Conservation (phyloP, 495 filamentous ascomycete genomes). For the Cairneyella variabilis region DNA sequence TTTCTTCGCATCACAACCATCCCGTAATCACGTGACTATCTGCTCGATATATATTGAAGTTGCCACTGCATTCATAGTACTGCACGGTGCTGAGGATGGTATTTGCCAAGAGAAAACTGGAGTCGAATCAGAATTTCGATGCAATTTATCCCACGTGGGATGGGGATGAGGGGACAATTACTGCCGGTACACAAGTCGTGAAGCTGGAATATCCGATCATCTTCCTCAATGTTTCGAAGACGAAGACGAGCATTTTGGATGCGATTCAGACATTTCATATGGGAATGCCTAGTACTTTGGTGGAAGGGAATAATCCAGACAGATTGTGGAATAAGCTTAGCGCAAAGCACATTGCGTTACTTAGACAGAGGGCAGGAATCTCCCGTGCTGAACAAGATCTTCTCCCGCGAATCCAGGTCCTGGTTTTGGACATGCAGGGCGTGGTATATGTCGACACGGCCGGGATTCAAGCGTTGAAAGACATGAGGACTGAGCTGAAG, state of each 20-base stretch:
- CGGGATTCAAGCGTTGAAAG: slow-evolving; percentile 28
- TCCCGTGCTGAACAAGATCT: not conserved
- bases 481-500: slow-evolving; percentile 29
- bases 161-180: not conserved
- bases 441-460: slow-evolving; percentile 32
- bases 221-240: not conserved
- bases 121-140: not conserved
- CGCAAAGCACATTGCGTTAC: not conserved
- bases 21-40: too few species aligned
- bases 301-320: not conserved
- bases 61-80: slow-evolving; percentile 33
- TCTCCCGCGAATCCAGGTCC: not conserved
- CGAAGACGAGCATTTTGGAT: not conserved
- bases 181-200: not conserved
- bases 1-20: too few species aligned
- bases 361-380: not conserved
- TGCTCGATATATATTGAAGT: too few species aligned
- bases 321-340: not conserved
- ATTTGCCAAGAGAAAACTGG: not conserved
- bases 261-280: not conserved
- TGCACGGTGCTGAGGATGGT: not conserved
- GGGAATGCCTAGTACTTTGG: not conserved
- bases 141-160: not conserved
- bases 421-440: slow-evolving; percentile 28
- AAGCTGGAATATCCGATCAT: not conserved